phyloP scores from a whole-genome alignment of 805 yeast genomes.

The Suhomyces sp. region DNA sequence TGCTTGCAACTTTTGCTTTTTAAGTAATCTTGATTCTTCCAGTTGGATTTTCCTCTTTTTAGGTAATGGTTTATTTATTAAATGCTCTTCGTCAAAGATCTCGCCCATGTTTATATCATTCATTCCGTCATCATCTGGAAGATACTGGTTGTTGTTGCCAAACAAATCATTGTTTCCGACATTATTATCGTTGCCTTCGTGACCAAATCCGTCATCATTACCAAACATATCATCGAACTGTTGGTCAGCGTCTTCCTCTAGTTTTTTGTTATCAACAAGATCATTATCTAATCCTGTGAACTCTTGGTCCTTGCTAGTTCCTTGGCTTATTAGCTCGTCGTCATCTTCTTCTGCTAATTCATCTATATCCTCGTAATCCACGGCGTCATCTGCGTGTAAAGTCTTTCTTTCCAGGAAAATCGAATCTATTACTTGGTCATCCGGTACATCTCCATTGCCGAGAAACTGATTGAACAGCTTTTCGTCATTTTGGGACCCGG shows the following conservation, averaged over 20 bases:
- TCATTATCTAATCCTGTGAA: constrained; percentile 13
- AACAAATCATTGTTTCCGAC: constrained; percentile 18
- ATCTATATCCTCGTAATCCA: constrained; percentile 92
- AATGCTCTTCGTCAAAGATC: constrained; percentile 7
- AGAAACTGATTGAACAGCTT: constrained; percentile 14
- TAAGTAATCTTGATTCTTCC: constrained; percentile 20
- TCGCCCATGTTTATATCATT: constrained; percentile 11
- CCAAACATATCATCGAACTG: constrained; percentile 42
- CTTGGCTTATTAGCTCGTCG: constrained; percentile 13
- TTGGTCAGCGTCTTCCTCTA: constrained; percentile 29
- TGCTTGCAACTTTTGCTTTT: constrained; percentile 26
- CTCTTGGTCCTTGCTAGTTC: constrained; percentile 1
- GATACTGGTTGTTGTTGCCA: constrained; percentile 10
- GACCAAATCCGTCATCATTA: constrained; percentile 24
- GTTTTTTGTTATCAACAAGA: constrained; percentile 1
- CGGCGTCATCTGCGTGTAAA: constrained; percentile 85
- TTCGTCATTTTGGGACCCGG: background rate
- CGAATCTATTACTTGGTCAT: constrained; percentile 36
- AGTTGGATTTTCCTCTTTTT: constrained; percentile 17
- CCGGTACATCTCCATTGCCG: constrained; percentile 28
- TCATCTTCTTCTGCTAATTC: constrained; percentile 93
- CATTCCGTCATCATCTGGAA: constrained; percentile 25
- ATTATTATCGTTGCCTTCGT: constrained; percentile 12
- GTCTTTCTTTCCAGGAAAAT: constrained; percentile 39
- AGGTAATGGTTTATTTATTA: background rate